These are phyloP conservation scores for Umbilicus rupestris DNA, from an alignment of 164 flowering plant species.

Conservation along the genomic window DNA sequence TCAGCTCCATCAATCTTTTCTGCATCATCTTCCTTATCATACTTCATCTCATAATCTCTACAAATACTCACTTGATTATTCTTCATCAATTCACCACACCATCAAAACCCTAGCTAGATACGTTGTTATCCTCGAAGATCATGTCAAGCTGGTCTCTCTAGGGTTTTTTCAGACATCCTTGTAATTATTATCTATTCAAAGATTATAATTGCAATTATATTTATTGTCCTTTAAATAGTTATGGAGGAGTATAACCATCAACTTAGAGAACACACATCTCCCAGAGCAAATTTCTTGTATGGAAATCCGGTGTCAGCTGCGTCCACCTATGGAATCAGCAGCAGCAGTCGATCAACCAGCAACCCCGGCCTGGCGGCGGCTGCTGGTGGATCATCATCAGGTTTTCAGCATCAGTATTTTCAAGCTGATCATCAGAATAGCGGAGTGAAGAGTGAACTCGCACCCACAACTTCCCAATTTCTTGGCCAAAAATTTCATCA, in stretches of 20 bases:
- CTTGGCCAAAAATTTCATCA: conserved; percentile 22
- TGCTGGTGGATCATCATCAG: neutral
- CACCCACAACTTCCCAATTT: conserved; percentile 23
- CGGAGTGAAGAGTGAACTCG: conserved; percentile 25
- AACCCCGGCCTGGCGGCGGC: neutral
- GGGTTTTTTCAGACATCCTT: neutral
- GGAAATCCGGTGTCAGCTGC: conserved; percentile 23
- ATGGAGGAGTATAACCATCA: conserved; percentile 50
- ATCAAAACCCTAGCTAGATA: conserved; percentile 1
- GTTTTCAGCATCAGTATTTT: conserved; percentile 23
- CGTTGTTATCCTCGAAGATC: neutral
- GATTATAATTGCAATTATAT: neutral
- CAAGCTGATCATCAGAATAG: conserved; percentile 15
- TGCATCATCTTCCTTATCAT: neutral
- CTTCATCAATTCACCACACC: neutral
- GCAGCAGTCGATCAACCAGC: neutral
- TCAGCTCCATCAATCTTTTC: conserved; percentile 6
- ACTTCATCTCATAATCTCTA: neutral
- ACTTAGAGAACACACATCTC: conserved; percentile 16
- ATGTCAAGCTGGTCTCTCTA: conserved; percentile 2
- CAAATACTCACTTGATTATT: neutral
- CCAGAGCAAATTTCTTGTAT: conserved; percentile 44
- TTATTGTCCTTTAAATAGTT: neutral
- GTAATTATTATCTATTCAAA: neutral
- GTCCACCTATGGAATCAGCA: conserved; percentile 25